phyloP scores from a whole-genome alignment of 2,329 filamentous ascomycete species.

The Claviceps fusiformis region DNA sequence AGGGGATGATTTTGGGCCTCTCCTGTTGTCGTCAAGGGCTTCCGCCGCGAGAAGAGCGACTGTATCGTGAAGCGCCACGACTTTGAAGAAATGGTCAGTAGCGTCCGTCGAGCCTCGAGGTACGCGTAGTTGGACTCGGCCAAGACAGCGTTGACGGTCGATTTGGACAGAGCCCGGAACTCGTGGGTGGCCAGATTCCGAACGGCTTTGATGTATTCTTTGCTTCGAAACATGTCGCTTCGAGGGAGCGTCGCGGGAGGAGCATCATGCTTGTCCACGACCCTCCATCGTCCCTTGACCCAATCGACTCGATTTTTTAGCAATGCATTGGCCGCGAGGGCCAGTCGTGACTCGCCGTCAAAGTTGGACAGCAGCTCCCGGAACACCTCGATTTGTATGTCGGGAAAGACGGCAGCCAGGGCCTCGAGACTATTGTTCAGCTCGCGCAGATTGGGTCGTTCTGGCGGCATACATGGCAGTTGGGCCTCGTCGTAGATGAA shows the following conservation, averaged over 20 bases:
- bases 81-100: conserved; percentile 54
- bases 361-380: conserved; percentile 66
- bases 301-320: conserved; percentile 58
- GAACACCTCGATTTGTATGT: conserved; percentile 71
- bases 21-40: conserved; percentile 32
- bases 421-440: conserved; percentile 57
- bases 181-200: conserved; percentile 56
- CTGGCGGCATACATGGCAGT: conserved; percentile 31
- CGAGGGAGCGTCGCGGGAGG: conserved; percentile 30
- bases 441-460: conserved; percentile 49
- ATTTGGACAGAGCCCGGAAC: conserved; percentile 60
- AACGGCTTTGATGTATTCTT: conserved; percentile 55
- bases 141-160: conserved; percentile 64
- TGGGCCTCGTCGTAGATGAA: conserved; percentile 45
- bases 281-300: conserved; percentile 54
- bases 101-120: conserved; percentile 53
- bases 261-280: conserved; percentile 23
- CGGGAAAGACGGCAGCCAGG: conserved; percentile 61
- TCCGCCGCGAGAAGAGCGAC: conserved; percentile 55
- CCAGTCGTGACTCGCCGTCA: conserved; percentile 61
- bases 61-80: conserved; percentile 68
- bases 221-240: conserved; percentile 54
- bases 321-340: conserved; percentile 63
- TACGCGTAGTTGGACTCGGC: conserved; percentile 74
- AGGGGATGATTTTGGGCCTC: conserved; percentile 48